Percentiles rank a stretch among this genome's conserved stretches.
phyloP scores from a whole-genome alignment of 2,329 filamentous ascomycete genomes.

The Zalaria sp. region DNA sequence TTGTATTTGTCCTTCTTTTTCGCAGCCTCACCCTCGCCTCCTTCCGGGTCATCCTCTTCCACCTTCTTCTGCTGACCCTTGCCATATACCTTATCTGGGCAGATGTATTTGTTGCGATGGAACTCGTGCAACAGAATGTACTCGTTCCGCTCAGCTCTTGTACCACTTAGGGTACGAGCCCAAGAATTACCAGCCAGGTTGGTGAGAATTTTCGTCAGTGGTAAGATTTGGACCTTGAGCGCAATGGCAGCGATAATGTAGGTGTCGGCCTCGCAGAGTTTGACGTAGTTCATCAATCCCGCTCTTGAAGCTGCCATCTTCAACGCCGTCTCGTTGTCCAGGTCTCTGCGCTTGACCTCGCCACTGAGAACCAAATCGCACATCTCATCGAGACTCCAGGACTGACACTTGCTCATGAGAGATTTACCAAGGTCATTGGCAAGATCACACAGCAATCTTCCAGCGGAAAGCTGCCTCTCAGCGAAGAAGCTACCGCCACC shows the following conservation, averaged over 20 bases:
- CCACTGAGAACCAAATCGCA: slow-evolving; percentile 74
- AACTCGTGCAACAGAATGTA: slow-evolving; percentile 98
- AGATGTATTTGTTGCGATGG: slow-evolving; percentile 92
- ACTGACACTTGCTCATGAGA: slow-evolving; percentile 91
- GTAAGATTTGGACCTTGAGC: slow-evolving; percentile 78
- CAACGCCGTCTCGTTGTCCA: slow-evolving; percentile 78
- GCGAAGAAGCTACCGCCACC: slow-evolving; percentile 83
- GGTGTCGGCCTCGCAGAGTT: slow-evolving; percentile 88
- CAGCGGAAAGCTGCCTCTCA: slow-evolving; percentile 78
- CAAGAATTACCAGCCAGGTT: slow-evolving; percentile 97
- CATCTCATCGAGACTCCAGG: slow-evolving; percentile 97
- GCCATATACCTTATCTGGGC: slow-evolving; percentile 82
- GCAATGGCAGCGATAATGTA: slow-evolving; percentile 90
- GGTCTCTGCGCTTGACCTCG: slow-evolving; percentile 59
- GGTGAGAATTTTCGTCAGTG: slow-evolving; percentile 86
- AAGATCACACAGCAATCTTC: slow-evolving; percentile 81
- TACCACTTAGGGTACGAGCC: slow-evolving; percentile 90
- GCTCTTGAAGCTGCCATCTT: slow-evolving; percentile 68
- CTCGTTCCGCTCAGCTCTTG: slow-evolving; percentile 92
- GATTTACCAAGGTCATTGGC: slow-evolving; percentile 96
- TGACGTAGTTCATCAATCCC: slow-evolving; percentile 84
- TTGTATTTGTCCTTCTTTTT: slow-evolving; percentile 99
- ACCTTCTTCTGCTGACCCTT: slow-evolving; percentile 59
- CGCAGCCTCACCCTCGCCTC: slow-evolving; percentile 47
- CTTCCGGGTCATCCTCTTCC: slow-evolving; percentile 58